These are phyloP conservation scores for Fusarium nematophilum DNA, from an alignment of 2,329 filamentous ascomycete genomes.

Conservation along the genomic window DNA sequence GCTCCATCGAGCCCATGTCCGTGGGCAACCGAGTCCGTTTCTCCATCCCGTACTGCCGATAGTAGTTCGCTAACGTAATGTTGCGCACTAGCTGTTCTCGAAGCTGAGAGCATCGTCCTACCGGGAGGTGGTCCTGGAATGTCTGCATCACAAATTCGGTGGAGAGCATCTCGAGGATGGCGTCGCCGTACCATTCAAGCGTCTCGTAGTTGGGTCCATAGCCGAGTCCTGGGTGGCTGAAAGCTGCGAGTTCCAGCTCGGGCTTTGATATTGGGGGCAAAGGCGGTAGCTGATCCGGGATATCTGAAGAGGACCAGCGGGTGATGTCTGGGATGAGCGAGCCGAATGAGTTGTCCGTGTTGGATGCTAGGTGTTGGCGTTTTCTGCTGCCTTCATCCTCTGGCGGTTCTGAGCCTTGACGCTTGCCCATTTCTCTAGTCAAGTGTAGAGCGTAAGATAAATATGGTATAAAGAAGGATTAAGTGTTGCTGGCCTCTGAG, in stretches of 20 bases:
- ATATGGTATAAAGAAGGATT: no score
- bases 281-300: conserved; percentile 62
- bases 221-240: conserved; percentile 71
- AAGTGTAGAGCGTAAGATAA: no score
- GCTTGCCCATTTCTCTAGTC: conserved; percentile 23
- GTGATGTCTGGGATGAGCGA: conserved; percentile 26
- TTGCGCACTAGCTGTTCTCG: conserved; percentile 87
- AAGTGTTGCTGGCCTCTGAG: no score
- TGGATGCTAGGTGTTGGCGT: conserved; percentile 26
- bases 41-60: conserved; percentile 77
- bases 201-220: conserved; percentile 72
- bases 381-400: conserved; percentile 28
- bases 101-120: conserved; percentile 79
- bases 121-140: conserved; percentile 68
- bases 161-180: conserved; percentile 82
- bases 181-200: conserved; percentile 90
- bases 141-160: conserved; percentile 80
- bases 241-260: conserved; percentile 69
- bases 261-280: conserved; percentile 71
- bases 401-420: conserved; percentile 5
- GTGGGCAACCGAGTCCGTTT: conserved; percentile 68
- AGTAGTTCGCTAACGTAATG: conserved; percentile 76
- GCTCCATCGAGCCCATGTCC: conserved; percentile 50
- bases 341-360: not conserved
- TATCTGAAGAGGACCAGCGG: conserved; percentile 62